Evolutionary conservation across 352 stramenopile species (phyloP), one percentile per base, ranked within the genome.

Genomic region (Peronospora belbahrii): DNA sequence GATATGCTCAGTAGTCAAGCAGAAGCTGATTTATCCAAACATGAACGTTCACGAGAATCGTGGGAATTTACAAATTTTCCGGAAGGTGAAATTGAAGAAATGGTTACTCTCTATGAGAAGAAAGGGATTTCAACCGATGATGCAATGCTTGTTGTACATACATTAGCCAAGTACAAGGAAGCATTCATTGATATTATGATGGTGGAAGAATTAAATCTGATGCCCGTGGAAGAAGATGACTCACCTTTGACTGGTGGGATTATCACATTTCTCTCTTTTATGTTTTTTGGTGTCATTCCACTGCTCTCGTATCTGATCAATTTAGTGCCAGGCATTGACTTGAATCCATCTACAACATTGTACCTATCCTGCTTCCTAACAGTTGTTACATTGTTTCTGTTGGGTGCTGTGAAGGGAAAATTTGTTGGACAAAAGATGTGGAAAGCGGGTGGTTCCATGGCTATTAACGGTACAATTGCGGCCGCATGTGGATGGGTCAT

Each of bases 111-210:
- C 32, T 98, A 97, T 56, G 74, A 94, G 57, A 74, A 83, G 49
- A 80, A 88, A 51, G 93, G 94, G 15, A 95, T 98, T 61, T 76
- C 65, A 4, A 80, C 66, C 11, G 76, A 96, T 4, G 93, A 98
- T 75, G 92, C 94, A 4, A 73, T 70, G 41, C 55, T 88, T 6
- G 85, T 97, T 2, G 88, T 98, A 40, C 68, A 85, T 45, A 98
- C 88, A 23, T 85, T 98, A 67, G 70, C 91, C 45, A 98, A 97
- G 73, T 98, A 98, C 74, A 95, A 96, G 52, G 84, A 97, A 41
- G 95, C 96, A 22, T 98, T 98, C 67, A 90, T 97, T 25, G 92
- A 98, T 71, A 83, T 97, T 42, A 98, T 98, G 94, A 97, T 98
- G 90, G 67, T 93, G 15, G 88, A 97, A 52, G 94, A 98, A 65